A percentile compares a stretch with the other conserved stretches of the same genome.
These are phyloP conservation scores for Pseudogymnoascus sp. DNA, from an alignment of 2,329 filamentous ascomycete genomes.

Conservation along the genomic window DNA sequence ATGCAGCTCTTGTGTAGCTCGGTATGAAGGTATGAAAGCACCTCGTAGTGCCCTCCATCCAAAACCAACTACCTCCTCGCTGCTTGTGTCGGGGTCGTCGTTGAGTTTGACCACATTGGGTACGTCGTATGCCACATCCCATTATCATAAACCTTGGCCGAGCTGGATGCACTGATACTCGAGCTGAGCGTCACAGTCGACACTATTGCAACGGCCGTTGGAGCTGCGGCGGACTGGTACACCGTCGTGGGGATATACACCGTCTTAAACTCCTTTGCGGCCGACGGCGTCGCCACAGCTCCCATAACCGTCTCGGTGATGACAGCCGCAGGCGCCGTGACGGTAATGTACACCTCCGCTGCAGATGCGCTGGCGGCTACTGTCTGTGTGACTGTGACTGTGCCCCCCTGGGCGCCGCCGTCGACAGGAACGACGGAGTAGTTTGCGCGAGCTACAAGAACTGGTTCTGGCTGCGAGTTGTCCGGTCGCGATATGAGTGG, in stretches of 20 bases:
- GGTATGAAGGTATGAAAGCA: background rate
- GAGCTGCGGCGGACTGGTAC: background rate
- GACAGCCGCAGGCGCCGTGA: slow-evolving; percentile 21
- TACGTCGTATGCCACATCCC: slow-evolving; percentile 29
- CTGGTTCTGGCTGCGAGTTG: background rate
- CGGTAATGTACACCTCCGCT: slow-evolving; percentile 22
- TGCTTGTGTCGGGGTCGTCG: background rate
- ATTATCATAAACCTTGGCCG: slow-evolving; percentile 20
- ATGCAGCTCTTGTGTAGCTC: background rate
- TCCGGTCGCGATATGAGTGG: background rate
- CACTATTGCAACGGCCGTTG: background rate
- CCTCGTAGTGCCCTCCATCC: background rate
- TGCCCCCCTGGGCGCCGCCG: slow-evolving; percentile 22
- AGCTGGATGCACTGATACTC: background rate
- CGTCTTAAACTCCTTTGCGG: slow-evolving; percentile 12
- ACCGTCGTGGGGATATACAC: slow-evolving; percentile 1
- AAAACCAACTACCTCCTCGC: background rate
- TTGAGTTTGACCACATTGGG: slow-evolving; percentile 10
- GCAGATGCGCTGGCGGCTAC: slow-evolving; percentile 23
- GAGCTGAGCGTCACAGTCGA: background rate
- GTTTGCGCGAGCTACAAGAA: slow-evolving; percentile 21
- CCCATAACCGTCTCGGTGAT: slow-evolving; percentile 17
- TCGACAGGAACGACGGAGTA: slow-evolving; percentile 32
- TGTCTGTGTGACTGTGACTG: slow-evolving; percentile 19
- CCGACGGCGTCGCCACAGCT: slow-evolving; percentile 26